Conservation (phyloP, 2,329 filamentous ascomycete genomes). For the Rugonectria rugulosa region DNA sequence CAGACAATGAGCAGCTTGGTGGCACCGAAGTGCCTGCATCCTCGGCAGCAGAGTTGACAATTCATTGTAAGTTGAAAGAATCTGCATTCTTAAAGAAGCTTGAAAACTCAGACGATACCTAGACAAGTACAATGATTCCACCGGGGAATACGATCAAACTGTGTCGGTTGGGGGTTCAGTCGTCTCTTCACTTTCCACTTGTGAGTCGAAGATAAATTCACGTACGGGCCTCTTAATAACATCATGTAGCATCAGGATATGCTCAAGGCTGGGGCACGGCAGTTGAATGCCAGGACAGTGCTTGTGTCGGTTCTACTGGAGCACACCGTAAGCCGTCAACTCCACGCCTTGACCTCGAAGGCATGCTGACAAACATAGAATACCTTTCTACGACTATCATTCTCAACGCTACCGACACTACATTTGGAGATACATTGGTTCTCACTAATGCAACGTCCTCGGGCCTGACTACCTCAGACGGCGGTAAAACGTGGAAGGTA, state of each 20-base stretch:
- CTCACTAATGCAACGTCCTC: conserved; percentile 23
- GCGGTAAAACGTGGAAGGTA: conserved; percentile 27
- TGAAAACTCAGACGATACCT: too few species aligned
- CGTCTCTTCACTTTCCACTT: conserved; percentile 21
- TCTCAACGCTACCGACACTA: conserved; percentile 11
- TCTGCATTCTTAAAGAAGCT: too few species aligned
- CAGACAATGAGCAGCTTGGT: conserved; percentile 22
- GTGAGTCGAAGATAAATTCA: too few species aligned
- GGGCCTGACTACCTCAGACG: conserved; percentile 22
- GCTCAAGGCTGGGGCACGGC: conserved; percentile 29
- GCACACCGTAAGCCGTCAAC: conserved; percentile 26
- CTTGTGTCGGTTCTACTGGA: conserved; percentile 18
- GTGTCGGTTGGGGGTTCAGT: conserved; percentile 11
- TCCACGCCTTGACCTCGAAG: neutral
- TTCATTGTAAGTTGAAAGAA: conserved; percentile 15
- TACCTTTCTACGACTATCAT: conserved; percentile 25
- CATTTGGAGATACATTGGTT: conserved; percentile 18
- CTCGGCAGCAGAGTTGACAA: conserved; percentile 17
- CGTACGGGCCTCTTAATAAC: too few species aligned
- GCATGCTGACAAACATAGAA: conserved; percentile 10
- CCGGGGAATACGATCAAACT: conserved; percentile 26
- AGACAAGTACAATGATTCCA: conserved; percentile 28
- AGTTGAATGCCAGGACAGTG: conserved; percentile 29
- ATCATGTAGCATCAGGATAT: conserved; percentile 17
- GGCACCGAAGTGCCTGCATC: conserved; percentile 23